These are phyloP conservation scores for Metschnikowia corniflorae DNA, from an alignment of 805 yeast species.

Conservation along the genomic window DNA sequence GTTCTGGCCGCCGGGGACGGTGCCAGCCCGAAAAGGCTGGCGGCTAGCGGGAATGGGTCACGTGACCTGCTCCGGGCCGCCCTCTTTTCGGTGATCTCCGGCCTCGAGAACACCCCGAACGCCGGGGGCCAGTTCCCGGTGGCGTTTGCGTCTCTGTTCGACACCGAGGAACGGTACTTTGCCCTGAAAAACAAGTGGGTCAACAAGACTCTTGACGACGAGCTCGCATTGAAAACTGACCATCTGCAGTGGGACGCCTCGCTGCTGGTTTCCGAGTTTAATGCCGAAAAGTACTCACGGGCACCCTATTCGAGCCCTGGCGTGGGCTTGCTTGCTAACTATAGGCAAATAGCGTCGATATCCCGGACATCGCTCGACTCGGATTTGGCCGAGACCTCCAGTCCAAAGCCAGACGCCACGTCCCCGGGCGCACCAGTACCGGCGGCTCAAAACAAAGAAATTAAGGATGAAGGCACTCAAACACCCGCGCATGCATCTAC, in stretches of 20 bases:
- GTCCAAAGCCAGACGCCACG: neutral
- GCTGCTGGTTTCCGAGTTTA: conserved; percentile 4
- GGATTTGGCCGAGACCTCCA: conserved; percentile 1
- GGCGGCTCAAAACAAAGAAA: too few relatives aligned
- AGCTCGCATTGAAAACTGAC: conserved; percentile 2
- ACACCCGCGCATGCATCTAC: neutral
- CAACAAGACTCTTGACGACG: conserved; percentile 9
- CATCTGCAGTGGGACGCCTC: conserved; percentile 5
- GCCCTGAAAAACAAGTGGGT: conserved; percentile 8
- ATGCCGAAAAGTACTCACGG: neutral
- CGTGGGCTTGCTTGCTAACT: conserved; percentile 1
- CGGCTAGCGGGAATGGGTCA: neutral
- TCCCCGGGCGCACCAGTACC: too few relatives aligned
- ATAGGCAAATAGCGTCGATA: conserved; percentile 2
- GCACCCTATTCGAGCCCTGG: conserved; percentile 3
- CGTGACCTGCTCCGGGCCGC: conserved; percentile 22
- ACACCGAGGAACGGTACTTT: conserved; percentile 25
- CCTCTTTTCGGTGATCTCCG: conserved; percentile 20
- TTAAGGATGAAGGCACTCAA: too few relatives aligned
- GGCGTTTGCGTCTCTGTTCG: conserved; percentile 31
- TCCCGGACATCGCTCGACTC: conserved; percentile 6
- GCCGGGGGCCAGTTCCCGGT: conserved; percentile 51
- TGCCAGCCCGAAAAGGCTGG: neutral
- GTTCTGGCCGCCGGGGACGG: neutral
- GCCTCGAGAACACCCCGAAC: conserved; percentile 37